Evolutionary conservation across 352 stramenopile genomes (phyloP).

Genomic region (Globisporangium uncinulatum): DNA sequence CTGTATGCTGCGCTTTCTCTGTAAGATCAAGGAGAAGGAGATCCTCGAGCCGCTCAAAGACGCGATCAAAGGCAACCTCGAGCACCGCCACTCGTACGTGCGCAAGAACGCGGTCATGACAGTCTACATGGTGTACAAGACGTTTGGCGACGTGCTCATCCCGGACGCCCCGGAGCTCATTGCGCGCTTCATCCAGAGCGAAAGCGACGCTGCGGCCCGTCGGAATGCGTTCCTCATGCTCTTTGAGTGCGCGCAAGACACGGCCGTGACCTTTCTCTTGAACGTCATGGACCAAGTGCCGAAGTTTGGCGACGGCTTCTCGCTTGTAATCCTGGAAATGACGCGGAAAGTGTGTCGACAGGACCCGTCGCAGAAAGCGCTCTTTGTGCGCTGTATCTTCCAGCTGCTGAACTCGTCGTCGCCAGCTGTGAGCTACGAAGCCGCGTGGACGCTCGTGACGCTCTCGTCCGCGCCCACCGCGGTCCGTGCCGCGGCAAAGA

Average conservation of each 20-base stretch:
- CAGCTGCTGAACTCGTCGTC: slow-evolving; percentile 94
- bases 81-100: slow-evolving; percentile 98
- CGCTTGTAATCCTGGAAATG: slow-evolving; percentile 98
- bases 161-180: slow-evolving; percentile 98
- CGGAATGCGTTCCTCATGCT: slow-evolving; percentile 99
- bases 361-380: slow-evolving; percentile 97
- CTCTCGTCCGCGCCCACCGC: slow-evolving; percentile 97
- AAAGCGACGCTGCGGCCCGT: slow-evolving; percentile 93
- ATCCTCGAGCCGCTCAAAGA: slow-evolving; percentile 88
- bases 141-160: slow-evolving; percentile 92
- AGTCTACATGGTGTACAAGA: slow-evolving; percentile 98
- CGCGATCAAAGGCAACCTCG: slow-evolving; percentile 95
- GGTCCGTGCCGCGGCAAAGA: slow-evolving; percentile 95
- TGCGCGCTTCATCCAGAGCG: slow-evolving; percentile 90
- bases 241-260: slow-evolving; percentile 97
- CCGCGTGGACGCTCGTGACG: slow-evolving; percentile 98
- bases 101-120: slow-evolving; percentile 98
- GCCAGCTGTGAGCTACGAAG: slow-evolving; percentile 96
- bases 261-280: slow-evolving; percentile 97
- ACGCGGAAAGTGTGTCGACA: slow-evolving; percentile 97
- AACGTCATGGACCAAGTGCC: slow-evolving; percentile 94
- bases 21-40: slow-evolving; percentile 98
- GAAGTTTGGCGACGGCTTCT: slow-evolving; percentile 97
- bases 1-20: slow-evolving; percentile 99
- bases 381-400: slow-evolving; percentile 98